Base-by-base conservation (phyloP, 2,329 filamentous ascomycete species). In the Pleoardoris graminearum region DNA sequence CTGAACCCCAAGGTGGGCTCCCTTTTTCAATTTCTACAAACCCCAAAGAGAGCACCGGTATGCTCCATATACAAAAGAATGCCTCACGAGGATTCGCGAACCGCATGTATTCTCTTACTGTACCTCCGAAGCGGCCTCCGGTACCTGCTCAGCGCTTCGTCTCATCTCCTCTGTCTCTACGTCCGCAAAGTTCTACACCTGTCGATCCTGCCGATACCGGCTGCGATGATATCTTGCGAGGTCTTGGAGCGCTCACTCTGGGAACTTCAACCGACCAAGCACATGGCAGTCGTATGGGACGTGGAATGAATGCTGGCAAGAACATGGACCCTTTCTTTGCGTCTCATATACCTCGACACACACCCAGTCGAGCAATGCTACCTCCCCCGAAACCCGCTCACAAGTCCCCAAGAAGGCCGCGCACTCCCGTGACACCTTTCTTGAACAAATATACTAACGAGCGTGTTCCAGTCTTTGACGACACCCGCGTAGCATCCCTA, bases 361-460 rank as follows among this genome's bases (percentile, higher is more conserved):
- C 63, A 3, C 67, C 65, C 42, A 50, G 47, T 41, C 58, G 58
- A 50, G 53, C 57, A 42, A 53, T 48, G 42, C 53, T 38, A 49
- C 54, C 62, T 39, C 58, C 61, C 45, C 45, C 52, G 45, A 54
- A 58, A 32, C 60, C 53, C 27, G 61, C 62, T 22, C 57, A 60
- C 33, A 60, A 55, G 39, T 56, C 56, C 25, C 57, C 50, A 33
- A 39, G 33, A 17, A 57, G 44, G 23, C 17, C 32, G 3, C 59
- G 65, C 53, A 66, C 69, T 53, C 57, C 71, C 60, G 56, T 66
- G 57, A 81, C 82, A 59, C 71, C 70, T 12, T 92, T 82, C 78
- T 79, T 93, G 66, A 87, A 82, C 60, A 88, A 86, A 77, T 77
- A 86, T 79, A 90, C 91, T 85, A 87, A 90, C 81, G 76, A 82